A percentile compares a stretch with the other conserved stretches of the same genome.
Evolutionary conservation across 2,329 filamentous ascomycete species (phyloP).

Genomic region (Gyromitra esculenta): DNA sequence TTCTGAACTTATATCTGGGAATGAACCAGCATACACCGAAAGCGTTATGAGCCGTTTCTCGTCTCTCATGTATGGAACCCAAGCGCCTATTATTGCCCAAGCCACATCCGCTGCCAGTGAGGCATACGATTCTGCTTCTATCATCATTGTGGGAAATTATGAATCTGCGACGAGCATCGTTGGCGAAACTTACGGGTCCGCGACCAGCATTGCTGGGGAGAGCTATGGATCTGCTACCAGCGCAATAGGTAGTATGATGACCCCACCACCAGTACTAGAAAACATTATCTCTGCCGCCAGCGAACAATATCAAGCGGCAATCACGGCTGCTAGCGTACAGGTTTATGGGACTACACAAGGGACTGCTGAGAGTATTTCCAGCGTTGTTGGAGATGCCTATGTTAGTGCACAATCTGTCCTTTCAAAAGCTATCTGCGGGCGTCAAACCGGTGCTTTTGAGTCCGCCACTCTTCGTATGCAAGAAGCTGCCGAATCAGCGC

Average conservation of each 20-base stretch:
- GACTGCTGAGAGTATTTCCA: slow-evolving; percentile 66
- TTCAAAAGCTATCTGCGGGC: slow-evolving; percentile 68
- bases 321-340: slow-evolving; percentile 68
- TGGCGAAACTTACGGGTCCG: slow-evolving; percentile 48
- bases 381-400: slow-evolving; percentile 66
- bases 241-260: slow-evolving; percentile 65
- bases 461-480: slow-evolving; percentile 67
- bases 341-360: slow-evolving; percentile 69
- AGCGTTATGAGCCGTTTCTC: slow-evolving; percentile 78
- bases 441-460: slow-evolving; percentile 65
- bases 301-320: slow-evolving; percentile 68
- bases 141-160: slow-evolving; percentile 60
- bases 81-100: slow-evolving; percentile 64
- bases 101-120: slow-evolving; percentile 60
- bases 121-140: slow-evolving; percentile 53
- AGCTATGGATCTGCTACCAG: slow-evolving; percentile 63
- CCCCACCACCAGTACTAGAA: slow-evolving; percentile 69
- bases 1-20: slow-evolving; percentile 78
- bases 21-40: slow-evolving; percentile 82
- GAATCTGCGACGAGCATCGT: slow-evolving; percentile 58
- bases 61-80: slow-evolving; percentile 75
- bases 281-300: slow-evolving; percentile 68
- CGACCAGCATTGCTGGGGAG: slow-evolving; percentile 54
- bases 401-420: slow-evolving; percentile 64
- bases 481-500: slow-evolving; percentile 61